phyloP scores from a whole-genome alignment of 192 early-diverging fungal genomes.

The Gryganskiella cystojenkinii region DNA sequence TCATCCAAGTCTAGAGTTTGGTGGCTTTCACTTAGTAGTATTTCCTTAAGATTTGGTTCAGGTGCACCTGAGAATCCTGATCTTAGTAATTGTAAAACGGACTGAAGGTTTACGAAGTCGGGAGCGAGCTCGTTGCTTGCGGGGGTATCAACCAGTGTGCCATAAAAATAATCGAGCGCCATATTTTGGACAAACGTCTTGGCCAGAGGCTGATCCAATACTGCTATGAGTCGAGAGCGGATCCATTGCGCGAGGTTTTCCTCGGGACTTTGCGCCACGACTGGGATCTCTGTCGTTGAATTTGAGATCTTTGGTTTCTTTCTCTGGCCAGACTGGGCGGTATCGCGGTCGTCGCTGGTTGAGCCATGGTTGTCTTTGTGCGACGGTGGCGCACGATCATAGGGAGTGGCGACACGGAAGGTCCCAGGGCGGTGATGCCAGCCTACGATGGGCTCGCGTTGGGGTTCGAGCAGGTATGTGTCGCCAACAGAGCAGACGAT shows the following conservation, averaged over 20 bases:
- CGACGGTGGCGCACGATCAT: slow-evolving; percentile 1
- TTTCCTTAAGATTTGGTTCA: background rate
- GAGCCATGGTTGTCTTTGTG: background rate
- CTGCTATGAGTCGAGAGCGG: background rate
- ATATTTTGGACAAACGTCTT: background rate
- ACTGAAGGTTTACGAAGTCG: slow-evolving; percentile 28
- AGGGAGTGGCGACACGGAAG: slow-evolving; percentile 31
- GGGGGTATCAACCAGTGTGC: slow-evolving; percentile 14
- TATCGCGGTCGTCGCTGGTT: background rate
- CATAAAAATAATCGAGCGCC: slow-evolving; percentile 23
- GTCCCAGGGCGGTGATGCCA: slow-evolving; percentile 43
- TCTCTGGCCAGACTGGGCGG: background rate
- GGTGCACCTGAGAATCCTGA: slow-evolving; percentile 21
- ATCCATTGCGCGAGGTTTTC: slow-evolving; percentile 18
- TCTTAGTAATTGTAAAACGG: slow-evolving; percentile 18
- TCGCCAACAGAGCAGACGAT: background rate
- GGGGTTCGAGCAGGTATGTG: slow-evolving; percentile 18
- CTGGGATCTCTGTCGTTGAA: background rate
- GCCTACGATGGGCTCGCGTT: slow-evolving; percentile 6
- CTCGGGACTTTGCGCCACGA: background rate
- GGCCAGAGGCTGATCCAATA: background rate
- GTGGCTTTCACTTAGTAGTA: background rate
- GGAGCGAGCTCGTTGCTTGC: slow-evolving; percentile 12
- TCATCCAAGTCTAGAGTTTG: slow-evolving; percentile 20
- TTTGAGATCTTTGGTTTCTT: slow-evolving; percentile 20